Conservation (phyloP, 495 filamentous ascomycete species). For the Hypoxylon intermedium region DNA sequence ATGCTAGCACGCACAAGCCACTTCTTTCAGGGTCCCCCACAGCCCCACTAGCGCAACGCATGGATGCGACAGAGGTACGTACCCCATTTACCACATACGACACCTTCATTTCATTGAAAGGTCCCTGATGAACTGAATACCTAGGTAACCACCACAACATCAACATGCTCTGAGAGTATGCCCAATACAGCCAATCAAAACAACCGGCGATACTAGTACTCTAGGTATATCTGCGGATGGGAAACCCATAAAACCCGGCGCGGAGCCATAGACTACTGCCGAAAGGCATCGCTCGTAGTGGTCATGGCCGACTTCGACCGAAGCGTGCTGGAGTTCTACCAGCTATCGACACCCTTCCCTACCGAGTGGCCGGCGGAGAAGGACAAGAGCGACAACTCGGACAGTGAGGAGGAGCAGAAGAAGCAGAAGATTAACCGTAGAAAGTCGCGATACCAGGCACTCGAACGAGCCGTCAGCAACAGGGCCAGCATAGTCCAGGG, state of each 20-base stretch:
- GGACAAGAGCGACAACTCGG: slow-evolving; percentile 68
- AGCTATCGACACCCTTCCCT: slow-evolving; percentile 79
- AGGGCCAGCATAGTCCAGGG: slow-evolving; percentile 70
- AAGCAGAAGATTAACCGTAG: slow-evolving; percentile 60
- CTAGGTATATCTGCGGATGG: slow-evolving; percentile 9
- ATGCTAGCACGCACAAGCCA: background rate
- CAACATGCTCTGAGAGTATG: slow-evolving; percentile 5
- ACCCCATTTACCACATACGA: too few relatives aligned
- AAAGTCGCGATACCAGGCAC: slow-evolving; percentile 82
- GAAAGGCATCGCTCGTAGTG: slow-evolving; percentile 12
- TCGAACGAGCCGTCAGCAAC: slow-evolving; percentile 75
- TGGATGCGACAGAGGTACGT: background rate
- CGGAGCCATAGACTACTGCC: slow-evolving; percentile 21
- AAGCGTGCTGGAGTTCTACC: slow-evolving; percentile 86
- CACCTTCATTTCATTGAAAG: too few relatives aligned
- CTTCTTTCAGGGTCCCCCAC: background rate
- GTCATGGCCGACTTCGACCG: slow-evolving; percentile 69
- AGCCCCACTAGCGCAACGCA: background rate
- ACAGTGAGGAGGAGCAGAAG: slow-evolving; percentile 62
- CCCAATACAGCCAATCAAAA: background rate
- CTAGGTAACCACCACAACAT: background rate
- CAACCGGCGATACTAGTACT: background rate
- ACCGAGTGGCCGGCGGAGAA: slow-evolving; percentile 86
- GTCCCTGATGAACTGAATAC: too few relatives aligned
- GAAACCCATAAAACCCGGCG: slow-evolving; percentile 11